Evolutionary conservation across 441 rosid species (phyloP).

Genomic region (Erodium trifolium): DNA sequence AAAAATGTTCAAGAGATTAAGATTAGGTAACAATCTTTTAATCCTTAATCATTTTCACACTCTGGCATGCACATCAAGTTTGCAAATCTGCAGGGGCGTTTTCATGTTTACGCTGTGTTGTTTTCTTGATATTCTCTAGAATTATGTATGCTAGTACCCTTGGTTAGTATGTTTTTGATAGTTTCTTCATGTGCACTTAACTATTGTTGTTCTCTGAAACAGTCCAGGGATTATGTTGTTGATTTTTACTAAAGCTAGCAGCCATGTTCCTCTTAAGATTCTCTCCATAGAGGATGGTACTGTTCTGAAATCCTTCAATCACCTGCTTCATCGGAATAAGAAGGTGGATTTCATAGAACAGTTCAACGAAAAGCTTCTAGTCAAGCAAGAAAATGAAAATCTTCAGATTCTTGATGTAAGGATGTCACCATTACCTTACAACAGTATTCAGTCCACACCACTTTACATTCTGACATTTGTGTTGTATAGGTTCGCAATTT

Average conservation of each 20-base stretch:
- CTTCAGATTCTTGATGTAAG: constrained; percentile 81
- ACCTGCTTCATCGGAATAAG: constrained; percentile 73
- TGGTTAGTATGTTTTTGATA: neutral
- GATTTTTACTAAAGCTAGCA: constrained; percentile 48
- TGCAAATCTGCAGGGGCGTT: neutral
- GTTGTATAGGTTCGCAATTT: constrained; percentile 52
- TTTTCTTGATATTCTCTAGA: neutral
- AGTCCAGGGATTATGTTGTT: constrained; percentile 79
- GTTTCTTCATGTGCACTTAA: neutral
- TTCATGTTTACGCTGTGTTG: neutral
- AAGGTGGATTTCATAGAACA: constrained; percentile 84
- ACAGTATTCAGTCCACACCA: neutral
- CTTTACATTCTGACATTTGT: neutral
- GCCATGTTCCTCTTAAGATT: constrained; percentile 66
- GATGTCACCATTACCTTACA: constrained; percentile 9
- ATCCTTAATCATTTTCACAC: neutral
- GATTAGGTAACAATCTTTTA: constrained; percentile 37
- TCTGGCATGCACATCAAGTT: neutral
- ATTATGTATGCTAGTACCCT: neutral
- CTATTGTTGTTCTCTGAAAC: constrained; percentile 16
- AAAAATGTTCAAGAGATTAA: constrained; percentile 54
- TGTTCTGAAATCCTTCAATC: constrained; percentile 61
- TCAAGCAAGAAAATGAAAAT: constrained; percentile 76
- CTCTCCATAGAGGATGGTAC: constrained; percentile 80
- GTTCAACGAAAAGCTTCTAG: constrained; percentile 82